Evolutionary conservation across 208 protist genomes (phyloP).

Genomic region (Trypanosoma boissoni): DNA sequence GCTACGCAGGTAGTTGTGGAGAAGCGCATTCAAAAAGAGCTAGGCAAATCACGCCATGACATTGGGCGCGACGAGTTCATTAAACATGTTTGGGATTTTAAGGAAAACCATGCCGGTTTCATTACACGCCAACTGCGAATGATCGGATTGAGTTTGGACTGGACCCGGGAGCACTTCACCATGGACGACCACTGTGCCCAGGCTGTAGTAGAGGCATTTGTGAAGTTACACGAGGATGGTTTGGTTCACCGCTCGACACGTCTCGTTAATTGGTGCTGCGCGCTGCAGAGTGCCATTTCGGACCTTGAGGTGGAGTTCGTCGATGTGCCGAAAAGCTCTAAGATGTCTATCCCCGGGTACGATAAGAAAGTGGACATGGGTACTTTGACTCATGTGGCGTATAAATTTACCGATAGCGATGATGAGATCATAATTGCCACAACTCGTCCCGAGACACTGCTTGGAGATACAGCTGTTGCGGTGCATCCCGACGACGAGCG

Average conservation of each 20-base stretch:
- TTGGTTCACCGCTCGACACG: constrained; percentile 96
- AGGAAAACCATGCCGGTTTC: constrained; percentile 92
- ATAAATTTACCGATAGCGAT: constrained; percentile 89
- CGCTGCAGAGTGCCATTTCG: constrained; percentile 99
- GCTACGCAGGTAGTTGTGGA: constrained; percentile 99
- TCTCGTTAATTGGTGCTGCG: constrained; percentile 99
- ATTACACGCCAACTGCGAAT: constrained; percentile 96
- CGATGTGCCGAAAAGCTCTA: constrained; percentile 77
- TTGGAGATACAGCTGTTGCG: constrained; percentile 98
- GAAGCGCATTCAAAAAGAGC: constrained; percentile 91
- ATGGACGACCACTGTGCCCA: constrained; percentile 94
- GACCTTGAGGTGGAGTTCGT: constrained; percentile 99
- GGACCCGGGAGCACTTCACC: constrained; percentile 98
- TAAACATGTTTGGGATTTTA: constrained; percentile 98
- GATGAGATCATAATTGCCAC: constrained; percentile 96
- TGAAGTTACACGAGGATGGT: constrained; percentile 95
- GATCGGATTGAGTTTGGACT: constrained; percentile 98
- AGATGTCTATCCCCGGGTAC: constrained; percentile 90
- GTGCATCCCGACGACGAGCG: constrained; percentile 98
- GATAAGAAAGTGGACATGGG: constrained; percentile 94
- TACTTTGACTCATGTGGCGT: constrained; percentile 93
- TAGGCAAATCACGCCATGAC: constrained; percentile 92
- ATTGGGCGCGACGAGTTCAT: constrained; percentile 97
- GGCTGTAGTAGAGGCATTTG: constrained; percentile 97
- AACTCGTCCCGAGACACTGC: constrained; percentile 99